A percentile compares a stretch with the other conserved stretches of the same genome.
Conservation (phyloP, 2,329 filamentous ascomycete species). For the Epicoccum sorghinum region DNA sequence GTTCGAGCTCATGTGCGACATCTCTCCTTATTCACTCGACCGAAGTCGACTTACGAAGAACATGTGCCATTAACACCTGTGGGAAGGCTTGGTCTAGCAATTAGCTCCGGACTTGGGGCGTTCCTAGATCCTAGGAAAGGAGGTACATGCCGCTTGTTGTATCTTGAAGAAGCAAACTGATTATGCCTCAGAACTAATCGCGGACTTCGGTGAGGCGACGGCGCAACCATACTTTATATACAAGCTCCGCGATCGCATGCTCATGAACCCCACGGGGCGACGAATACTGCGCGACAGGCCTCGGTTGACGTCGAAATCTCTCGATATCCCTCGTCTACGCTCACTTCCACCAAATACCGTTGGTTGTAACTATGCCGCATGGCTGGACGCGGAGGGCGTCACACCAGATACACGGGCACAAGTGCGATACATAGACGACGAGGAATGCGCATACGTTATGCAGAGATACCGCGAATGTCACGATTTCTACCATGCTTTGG, state of each 20-base stretch:
- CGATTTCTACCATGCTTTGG: conserved; percentile 96
- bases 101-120: conserved; percentile 65
- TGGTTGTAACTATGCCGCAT: conserved; percentile 80
- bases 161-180: background rate
- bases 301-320: conserved; percentile 76
- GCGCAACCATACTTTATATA: conserved; percentile 94
- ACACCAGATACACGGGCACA: conserved; percentile 83
- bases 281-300: conserved; percentile 90
- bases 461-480: conserved; percentile 97
- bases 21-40: conserved; percentile 86
- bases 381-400: conserved; percentile 94
- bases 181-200: conserved; percentile 76
- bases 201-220: conserved; percentile 90
- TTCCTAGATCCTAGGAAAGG: conserved; percentile 78
- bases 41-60: conserved; percentile 84
- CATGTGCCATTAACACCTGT: conserved; percentile 85
- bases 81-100: conserved; percentile 74
- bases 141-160: conserved; percentile 54
- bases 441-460: conserved; percentile 98
- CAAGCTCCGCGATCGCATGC: conserved; percentile 90
- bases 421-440: conserved; percentile 91
- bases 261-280: conserved; percentile 79
- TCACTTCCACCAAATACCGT: conserved; percentile 74
- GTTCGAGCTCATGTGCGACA: conserved; percentile 39
- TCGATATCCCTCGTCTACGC: conserved; percentile 74